phyloP scores from a whole-genome alignment of 1,139 yeast species.

The Suhomyces bokatorum region DNA sequence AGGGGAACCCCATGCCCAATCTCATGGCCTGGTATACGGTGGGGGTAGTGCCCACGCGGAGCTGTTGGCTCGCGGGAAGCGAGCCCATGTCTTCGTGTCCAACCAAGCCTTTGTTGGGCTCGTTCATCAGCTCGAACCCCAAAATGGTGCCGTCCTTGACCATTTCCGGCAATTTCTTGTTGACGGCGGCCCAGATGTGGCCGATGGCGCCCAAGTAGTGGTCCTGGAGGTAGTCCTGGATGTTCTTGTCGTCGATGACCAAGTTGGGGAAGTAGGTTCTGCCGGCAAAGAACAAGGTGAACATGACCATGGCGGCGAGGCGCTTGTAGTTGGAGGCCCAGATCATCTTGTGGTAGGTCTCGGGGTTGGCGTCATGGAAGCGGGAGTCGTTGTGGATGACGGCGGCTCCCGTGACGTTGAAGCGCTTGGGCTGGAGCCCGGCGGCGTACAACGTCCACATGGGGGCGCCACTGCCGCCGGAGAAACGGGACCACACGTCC shows the following conservation, averaged over 20 bases:
- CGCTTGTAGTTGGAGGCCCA: slow-evolving; percentile 90
- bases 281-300: slow-evolving; percentile 84
- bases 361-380: slow-evolving; percentile 36
- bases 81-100: slow-evolving; percentile 51
- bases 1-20: slow-evolving; percentile 72
- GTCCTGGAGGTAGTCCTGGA: slow-evolving; percentile 73
- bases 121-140: slow-evolving; percentile 87
- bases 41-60: slow-evolving; percentile 68
- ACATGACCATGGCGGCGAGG: slow-evolving; percentile 78
- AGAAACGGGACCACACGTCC: slow-evolving; percentile 88
- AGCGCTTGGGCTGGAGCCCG: slow-evolving; percentile 76
- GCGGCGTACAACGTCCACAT: slow-evolving; percentile 96
- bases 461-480: slow-evolving; percentile 97
- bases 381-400: slow-evolving; percentile 60
- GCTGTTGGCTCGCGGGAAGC: slow-evolving; percentile 54
- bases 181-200: slow-evolving; percentile 54
- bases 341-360: slow-evolving; percentile 74
- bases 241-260: slow-evolving; percentile 64
- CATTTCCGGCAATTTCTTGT: slow-evolving; percentile 51
- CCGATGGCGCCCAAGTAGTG: slow-evolving; percentile 60
- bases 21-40: slow-evolving; percentile 59
- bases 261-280: slow-evolving; percentile 69
- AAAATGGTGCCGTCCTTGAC: slow-evolving; percentile 54
- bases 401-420: slow-evolving; percentile 70
- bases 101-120: slow-evolving; percentile 71